These are phyloP conservation scores for Ogataea pignaliae DNA, from an alignment of 805 yeast species.

Conservation along the genomic window DNA sequence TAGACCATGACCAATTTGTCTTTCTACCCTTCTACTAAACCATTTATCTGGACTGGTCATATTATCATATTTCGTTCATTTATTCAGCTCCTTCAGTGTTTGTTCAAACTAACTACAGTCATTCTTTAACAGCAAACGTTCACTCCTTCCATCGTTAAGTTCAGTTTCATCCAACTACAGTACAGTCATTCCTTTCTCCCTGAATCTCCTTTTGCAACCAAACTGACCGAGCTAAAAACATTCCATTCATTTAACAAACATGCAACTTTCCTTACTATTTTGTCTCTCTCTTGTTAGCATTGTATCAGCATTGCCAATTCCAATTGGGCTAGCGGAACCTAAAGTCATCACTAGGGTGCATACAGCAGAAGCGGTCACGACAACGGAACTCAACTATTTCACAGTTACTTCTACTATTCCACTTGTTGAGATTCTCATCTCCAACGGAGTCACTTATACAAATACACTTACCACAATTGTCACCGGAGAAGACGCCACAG, in stretches of 20 bases:
- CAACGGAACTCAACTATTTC: constrained; percentile 27
- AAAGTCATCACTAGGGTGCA: constrained; percentile 25
- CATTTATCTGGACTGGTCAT: no score
- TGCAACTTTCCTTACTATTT: neutral
- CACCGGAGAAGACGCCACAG: constrained; percentile 21
- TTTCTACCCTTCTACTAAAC: no score
- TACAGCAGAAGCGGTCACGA: constrained; percentile 31
- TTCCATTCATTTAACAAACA: neutral
- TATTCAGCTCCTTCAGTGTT: no score
- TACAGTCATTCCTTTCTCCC: neutral
- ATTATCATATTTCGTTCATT: no score
- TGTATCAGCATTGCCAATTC: constrained; percentile 5
- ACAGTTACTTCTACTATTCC: constrained; percentile 49
- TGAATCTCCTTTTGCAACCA: neutral
- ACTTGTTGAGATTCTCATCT: constrained; percentile 47
- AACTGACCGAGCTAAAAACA: neutral
- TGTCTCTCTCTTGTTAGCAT: constrained; percentile 3
- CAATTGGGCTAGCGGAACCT: constrained; percentile 21
- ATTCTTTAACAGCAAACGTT: no score
- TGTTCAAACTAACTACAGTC: no score
- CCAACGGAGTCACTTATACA: constrained; percentile 49
- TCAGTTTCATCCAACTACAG: no score
- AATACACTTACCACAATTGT: constrained; percentile 38
- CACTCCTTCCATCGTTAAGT: no score
- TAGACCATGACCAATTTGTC: no score